Evolutionary conservation across 768 basidiomycete genomes (phyloP).

Genomic region (Neoboletus subvelutipes): DNA sequence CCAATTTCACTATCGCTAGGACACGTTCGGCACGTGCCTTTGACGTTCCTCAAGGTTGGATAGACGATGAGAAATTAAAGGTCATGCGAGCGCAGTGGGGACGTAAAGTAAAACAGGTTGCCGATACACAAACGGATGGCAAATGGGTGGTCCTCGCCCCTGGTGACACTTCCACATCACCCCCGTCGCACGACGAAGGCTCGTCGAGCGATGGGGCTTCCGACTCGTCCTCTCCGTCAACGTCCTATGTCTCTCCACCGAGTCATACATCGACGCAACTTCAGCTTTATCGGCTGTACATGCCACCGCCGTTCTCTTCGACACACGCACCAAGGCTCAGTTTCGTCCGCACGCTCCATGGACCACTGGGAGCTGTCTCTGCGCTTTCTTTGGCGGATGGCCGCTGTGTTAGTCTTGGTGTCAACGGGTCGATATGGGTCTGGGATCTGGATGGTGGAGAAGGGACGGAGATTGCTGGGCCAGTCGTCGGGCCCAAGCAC

Average conservation of each 20-base stretch:
- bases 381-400: conserved; percentile 77
- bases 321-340: conserved; percentile 60
- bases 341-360: conserved; percentile 70
- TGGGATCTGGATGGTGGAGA: conserved; percentile 75
- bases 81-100: conserved; percentile 74
- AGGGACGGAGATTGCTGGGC: conserved; percentile 35
- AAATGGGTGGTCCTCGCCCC: conserved; percentile 83
- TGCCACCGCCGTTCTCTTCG: conserved; percentile 52
- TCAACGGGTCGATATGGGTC: conserved; percentile 76
- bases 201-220: conserved; percentile 22
- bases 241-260: conserved; percentile 33
- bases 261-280: conserved; percentile 53
- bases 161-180: conserved; percentile 36
- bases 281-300: conserved; percentile 72
- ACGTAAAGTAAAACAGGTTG: conserved; percentile 67
- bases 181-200: conserved; percentile 10
- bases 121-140: conserved; percentile 80
- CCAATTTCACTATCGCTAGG: conserved; percentile 48
- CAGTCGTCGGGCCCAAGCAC: conserved; percentile 36
- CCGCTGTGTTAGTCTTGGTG: conserved; percentile 73
- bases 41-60: conserved; percentile 71
- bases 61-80: conserved; percentile 62
- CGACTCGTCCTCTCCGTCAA: conserved; percentile 26
- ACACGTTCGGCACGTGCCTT: conserved; percentile 68
- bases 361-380: conserved; percentile 64